A percentile compares a stretch with the other conserved stretches of the same genome.
Evolutionary conservation across 2,329 filamentous ascomycete genomes (phyloP).

Genomic region (Neopestalotiopsis clavispora): DNA sequence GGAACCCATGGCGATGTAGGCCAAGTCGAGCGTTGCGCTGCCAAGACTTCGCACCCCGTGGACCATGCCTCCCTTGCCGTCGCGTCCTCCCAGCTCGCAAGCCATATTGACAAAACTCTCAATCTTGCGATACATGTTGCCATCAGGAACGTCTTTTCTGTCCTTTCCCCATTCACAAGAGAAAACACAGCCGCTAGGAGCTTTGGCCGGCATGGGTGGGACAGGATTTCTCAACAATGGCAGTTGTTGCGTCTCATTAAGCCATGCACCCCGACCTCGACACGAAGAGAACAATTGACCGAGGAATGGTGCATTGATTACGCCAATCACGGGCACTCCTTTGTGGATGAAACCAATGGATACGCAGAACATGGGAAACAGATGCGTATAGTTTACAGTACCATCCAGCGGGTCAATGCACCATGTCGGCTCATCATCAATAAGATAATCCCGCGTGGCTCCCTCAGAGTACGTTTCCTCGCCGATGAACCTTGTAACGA

Average conservation of each 20-base stretch:
- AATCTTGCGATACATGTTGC: conserved; percentile 74
- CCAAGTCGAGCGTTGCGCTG: conserved; percentile 75
- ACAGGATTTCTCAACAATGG: conserved; percentile 68
- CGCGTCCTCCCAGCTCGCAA: conserved; percentile 64
- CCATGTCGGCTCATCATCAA: conserved; percentile 70
- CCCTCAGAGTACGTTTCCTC: conserved; percentile 78
- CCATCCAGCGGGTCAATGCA: conserved; percentile 78
- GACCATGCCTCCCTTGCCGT: conserved; percentile 77
- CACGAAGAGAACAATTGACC: conserved; percentile 73
- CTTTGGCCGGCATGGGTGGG: conserved; percentile 65
- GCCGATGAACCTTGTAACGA: conserved; percentile 66
- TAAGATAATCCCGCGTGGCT: conserved; percentile 69
- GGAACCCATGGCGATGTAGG: conserved; percentile 75
- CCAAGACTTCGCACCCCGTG: conserved; percentile 76
- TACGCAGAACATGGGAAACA: conserved; percentile 83
- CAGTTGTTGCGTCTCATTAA: conserved; percentile 67
- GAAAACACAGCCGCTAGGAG: conserved; percentile 73
- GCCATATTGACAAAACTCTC: conserved; percentile 80
- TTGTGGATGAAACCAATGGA: conserved; percentile 72
- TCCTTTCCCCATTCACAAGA: conserved; percentile 84
- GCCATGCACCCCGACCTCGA: conserved; percentile 68
- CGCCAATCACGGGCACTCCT: conserved; percentile 66
- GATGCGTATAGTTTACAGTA: conserved; percentile 82
- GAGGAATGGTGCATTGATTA: conserved; percentile 75
- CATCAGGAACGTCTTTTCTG: conserved; percentile 65